phyloP scores from a whole-genome alignment of 2,329 filamentous ascomycete genomes.

The Fusarium musae region DNA sequence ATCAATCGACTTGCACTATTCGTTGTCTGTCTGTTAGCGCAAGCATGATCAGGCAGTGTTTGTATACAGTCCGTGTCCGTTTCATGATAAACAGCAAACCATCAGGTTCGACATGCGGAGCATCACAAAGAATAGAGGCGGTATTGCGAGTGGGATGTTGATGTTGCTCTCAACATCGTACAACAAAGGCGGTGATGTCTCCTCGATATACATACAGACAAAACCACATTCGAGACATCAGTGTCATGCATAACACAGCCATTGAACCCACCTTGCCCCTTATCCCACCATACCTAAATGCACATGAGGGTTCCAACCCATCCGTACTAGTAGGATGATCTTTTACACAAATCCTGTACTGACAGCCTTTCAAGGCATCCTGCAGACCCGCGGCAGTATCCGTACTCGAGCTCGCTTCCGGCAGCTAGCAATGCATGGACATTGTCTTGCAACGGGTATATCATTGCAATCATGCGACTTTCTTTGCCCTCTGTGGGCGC shows the following conservation, averaged over 20 bases:
- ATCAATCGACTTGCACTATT: background rate
- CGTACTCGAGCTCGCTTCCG: slow-evolving; percentile 28
- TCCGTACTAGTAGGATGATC: slow-evolving; percentile 4
- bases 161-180: slow-evolving; percentile 22
- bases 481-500: background rate
- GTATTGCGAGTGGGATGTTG: slow-evolving; percentile 23
- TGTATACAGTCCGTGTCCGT: background rate
- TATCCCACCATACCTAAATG: background rate
- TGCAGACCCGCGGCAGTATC: slow-evolving; percentile 9
- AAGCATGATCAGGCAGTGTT: slow-evolving; percentile 28
- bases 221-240: slow-evolving; percentile 11
- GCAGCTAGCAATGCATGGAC: slow-evolving; percentile 1
- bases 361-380: background rate
- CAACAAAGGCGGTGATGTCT: slow-evolving; percentile 43
- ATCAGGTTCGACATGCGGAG: slow-evolving; percentile 9
- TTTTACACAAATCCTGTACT: background rate
- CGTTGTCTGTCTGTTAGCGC: slow-evolving; percentile 4
- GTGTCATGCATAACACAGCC: slow-evolving; percentile 7
- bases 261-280: slow-evolving; percentile 6
- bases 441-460: slow-evolving; percentile 10
- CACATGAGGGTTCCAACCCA: slow-evolving; percentile 13
- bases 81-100: background rate
- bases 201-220: background rate
- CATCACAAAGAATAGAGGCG: slow-evolving; percentile 12
- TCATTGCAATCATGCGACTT: slow-evolving; percentile 32